phyloP scores from a whole-genome alignment of 352 stramenopile genomes.

The Globisporangium megalacanthum region DNA sequence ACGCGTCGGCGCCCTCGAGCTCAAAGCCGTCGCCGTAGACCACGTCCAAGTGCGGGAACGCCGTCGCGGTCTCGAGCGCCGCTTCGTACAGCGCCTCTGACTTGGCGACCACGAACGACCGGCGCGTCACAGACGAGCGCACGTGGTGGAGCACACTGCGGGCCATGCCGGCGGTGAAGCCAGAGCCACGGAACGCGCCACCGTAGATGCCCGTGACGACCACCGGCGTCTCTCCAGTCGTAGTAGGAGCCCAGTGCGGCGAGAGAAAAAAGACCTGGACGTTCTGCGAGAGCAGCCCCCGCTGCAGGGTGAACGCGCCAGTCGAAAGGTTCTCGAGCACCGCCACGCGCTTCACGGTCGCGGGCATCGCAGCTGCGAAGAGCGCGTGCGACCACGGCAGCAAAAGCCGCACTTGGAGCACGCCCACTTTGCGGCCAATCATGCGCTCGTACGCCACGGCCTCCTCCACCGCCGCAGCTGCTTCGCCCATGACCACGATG shows the following conservation, averaged over 20 bases:
- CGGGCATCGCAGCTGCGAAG: constrained; percentile 57
- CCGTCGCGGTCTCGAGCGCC: constrained; percentile 31
- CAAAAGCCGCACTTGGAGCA: constrained; percentile 69
- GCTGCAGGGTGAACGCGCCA: constrained; percentile 57
- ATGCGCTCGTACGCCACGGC: constrained; percentile 72
- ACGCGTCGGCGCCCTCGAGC: constrained; percentile 32
- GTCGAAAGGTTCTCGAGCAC: constrained; percentile 72
- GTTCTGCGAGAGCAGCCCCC: constrained; percentile 59
- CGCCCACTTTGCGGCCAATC: constrained; percentile 65
- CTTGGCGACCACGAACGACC: constrained; percentile 81
- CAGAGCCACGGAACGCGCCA: constrained; percentile 52
- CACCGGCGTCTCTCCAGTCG: constrained; percentile 18
- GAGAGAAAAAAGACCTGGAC: constrained; percentile 75
- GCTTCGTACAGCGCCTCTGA: constrained; percentile 58
- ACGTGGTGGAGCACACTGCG: constrained; percentile 63
- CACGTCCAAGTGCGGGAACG: constrained; percentile 55
- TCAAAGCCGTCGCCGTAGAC: constrained; percentile 44
- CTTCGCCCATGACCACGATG: constrained; percentile 67
- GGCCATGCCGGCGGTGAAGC: constrained; percentile 66
- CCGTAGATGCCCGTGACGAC: constrained; percentile 67
- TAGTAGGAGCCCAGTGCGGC: constrained; percentile 22
- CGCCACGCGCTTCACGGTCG: constrained; percentile 48
- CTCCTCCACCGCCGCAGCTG: constrained; percentile 43
- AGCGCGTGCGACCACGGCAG: constrained; percentile 69
- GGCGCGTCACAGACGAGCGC: constrained; percentile 27